phyloP scores from a whole-genome alignment of 805 yeast species.

The Lipomyces starkeyi region DNA sequence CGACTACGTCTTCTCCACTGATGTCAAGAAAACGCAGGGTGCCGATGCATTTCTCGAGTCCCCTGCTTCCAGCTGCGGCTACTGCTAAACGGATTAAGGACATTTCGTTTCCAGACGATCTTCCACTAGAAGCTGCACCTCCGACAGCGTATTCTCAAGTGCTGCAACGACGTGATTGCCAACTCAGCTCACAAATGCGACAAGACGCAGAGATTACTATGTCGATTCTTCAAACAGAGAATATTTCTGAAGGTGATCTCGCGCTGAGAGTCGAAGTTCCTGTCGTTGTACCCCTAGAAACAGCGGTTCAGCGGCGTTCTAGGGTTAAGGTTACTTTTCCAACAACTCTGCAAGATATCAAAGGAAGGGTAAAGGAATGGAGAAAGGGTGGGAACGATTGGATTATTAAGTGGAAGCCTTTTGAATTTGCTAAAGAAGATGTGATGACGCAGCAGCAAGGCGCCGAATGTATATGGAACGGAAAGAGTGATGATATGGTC shows the following conservation, averaged over 20 bases:
- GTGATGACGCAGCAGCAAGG: not conserved
- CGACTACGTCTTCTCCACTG: not conserved
- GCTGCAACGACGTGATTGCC: conserved; percentile 3
- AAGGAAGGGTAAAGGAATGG: conserved; percentile 11
- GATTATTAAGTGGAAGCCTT: conserved; percentile 20
- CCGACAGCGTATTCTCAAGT: conserved; percentile 15
- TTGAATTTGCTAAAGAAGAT: not conserved
- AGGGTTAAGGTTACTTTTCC: conserved; percentile 2
- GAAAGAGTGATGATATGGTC: not conserved
- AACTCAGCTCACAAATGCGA: conserved; percentile 5
- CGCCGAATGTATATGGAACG: not conserved
- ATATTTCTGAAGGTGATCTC: conserved; percentile 11
- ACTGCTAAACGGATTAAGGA: not conserved
- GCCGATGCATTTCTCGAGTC: conserved; percentile 19
- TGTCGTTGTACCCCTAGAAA: conserved; percentile 4
- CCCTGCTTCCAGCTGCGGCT: conserved; percentile 9
- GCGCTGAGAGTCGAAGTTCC: conserved; percentile 15
- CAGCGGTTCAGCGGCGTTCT: conserved; percentile 5
- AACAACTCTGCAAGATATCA: conserved; percentile 4
- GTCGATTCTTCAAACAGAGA: conserved; percentile 13
- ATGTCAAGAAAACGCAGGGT: conserved; percentile 2
- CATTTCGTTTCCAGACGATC: not conserved
- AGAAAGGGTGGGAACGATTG: not conserved
- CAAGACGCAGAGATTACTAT: not conserved
- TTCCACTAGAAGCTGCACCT: conserved; percentile 7